A percentile compares a stretch with the other conserved stretches of the same genome.
Evolutionary conservation across 805 yeast species (phyloP).

Genomic region (Candida namnaoensis): DNA sequence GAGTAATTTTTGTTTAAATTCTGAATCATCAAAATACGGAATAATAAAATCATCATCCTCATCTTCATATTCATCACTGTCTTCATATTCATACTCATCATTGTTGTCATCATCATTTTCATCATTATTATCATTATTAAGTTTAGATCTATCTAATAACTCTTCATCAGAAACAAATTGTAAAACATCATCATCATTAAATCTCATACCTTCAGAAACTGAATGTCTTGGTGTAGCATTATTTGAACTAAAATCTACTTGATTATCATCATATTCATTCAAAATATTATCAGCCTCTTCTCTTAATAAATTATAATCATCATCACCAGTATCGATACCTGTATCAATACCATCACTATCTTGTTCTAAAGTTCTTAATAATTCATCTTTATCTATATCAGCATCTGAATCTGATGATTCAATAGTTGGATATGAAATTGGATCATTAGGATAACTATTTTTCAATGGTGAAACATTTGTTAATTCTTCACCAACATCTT

Average conservation of each 20-base stretch:
- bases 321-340: slow-evolving; percentile 25
- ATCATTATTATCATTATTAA: slow-evolving; percentile 11
- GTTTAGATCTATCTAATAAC: background rate
- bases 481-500: slow-evolving; percentile 56
- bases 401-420: slow-evolving; percentile 42
- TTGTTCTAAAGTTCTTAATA: slow-evolving; percentile 25
- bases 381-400: slow-evolving; percentile 45
- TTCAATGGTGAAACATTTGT: slow-evolving; percentile 10
- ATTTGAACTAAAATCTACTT: slow-evolving; percentile 15
- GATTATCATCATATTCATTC: slow-evolving; percentile 25
- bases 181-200: slow-evolving; percentile 26
- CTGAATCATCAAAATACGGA: slow-evolving; percentile 32
- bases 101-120: slow-evolving; percentile 1
- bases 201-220: slow-evolving; percentile 19
- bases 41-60: slow-evolving; percentile 36
- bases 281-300: slow-evolving; percentile 35
- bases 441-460: slow-evolving; percentile 9
- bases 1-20: slow-evolving; percentile 10
- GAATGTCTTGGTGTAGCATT: slow-evolving; percentile 24
- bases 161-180: slow-evolving; percentile 25
- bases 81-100: slow-evolving; percentile 11
- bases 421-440: slow-evolving; percentile 14
- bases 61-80: background rate
- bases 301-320: slow-evolving; percentile 25
- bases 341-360: slow-evolving; percentile 25